phyloP scores from a whole-genome alignment of 345 rosid genomes.

The Carallia pectinifolia region DNA sequence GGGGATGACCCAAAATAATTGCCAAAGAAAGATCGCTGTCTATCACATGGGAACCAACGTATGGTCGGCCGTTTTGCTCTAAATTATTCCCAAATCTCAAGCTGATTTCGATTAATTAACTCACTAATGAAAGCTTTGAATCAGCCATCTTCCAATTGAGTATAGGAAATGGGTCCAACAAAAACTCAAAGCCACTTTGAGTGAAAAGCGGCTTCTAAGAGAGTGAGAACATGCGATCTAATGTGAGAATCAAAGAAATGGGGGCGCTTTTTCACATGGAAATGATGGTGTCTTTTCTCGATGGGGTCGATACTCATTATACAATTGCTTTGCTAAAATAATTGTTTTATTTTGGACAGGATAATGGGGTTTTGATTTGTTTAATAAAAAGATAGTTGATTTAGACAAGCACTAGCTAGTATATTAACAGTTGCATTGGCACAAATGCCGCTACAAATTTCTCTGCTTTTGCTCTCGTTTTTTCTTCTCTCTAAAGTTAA shows the following conservation, averaged over 20 bases:
- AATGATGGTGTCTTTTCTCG: conserved; percentile 6
- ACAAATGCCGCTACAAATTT: conserved; percentile 23
- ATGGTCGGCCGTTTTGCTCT: conserved; percentile 49
- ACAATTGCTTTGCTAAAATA: conserved; percentile 28
- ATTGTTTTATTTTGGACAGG: conserved; percentile 20
- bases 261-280: conserved; percentile 46
- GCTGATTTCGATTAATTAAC: conserved; percentile 32
- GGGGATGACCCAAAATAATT: conserved; percentile 37
- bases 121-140: conserved; percentile 22
- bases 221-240: conserved; percentile 40
- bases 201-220: conserved; percentile 31
- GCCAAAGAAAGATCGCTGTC: conserved; percentile 43
- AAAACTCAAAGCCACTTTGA: conserved; percentile 38
- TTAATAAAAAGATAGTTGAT: conserved; percentile 28
- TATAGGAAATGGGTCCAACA: conserved; percentile 11
- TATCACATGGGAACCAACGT: conserved; percentile 50
- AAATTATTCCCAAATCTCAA: conserved; percentile 37
- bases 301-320: conserved; percentile 40
- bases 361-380: conserved; percentile 26
- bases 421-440: conserved; percentile 13
- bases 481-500: conserved; percentile 18
- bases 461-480: conserved; percentile 18
- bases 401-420: conserved; percentile 11
- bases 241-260: conserved; percentile 47
- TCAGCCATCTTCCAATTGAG: conserved; percentile 23